These are phyloP conservation scores for Penicillium sp. DNA, from an alignment of 2,329 filamentous ascomycete species.

Conservation along the genomic window DNA sequence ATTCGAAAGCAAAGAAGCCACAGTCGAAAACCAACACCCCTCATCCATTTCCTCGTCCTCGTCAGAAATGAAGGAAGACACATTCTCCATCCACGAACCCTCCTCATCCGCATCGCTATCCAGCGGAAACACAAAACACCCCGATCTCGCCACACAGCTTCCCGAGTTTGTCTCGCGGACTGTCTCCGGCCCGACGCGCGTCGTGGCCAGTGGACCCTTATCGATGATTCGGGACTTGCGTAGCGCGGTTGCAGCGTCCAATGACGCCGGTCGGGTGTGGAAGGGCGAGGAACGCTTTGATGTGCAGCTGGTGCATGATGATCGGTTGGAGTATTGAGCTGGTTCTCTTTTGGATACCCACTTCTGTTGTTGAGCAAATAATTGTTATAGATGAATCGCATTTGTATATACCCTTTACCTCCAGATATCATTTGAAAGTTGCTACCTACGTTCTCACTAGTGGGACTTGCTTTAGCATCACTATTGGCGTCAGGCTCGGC, in stretches of 20 bases:
- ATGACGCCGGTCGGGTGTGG: constrained; percentile 61
- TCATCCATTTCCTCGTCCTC: neutral
- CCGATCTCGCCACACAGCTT: constrained; percentile 53
- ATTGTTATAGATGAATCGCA: too few species aligned
- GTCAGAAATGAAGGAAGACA: neutral
- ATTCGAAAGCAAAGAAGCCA: neutral
- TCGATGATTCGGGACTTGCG: constrained; percentile 53
- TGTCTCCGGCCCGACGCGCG: constrained; percentile 54
- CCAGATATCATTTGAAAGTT: too few species aligned
- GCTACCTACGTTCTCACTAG: too few species aligned
- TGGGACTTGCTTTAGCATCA: too few species aligned
- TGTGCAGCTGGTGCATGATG: constrained; percentile 64
- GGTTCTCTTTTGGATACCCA: neutral
- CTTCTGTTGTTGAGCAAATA: too few species aligned
- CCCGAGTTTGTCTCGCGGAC: constrained; percentile 52
- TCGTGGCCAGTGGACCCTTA: constrained; percentile 66
- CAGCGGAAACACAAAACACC: constrained; percentile 22
- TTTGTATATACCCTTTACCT: too few species aligned
- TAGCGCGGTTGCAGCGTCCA: constrained; percentile 50
- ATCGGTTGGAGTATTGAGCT: constrained; percentile 53
- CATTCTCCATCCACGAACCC: constrained; percentile 21
- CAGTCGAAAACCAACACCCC: neutral
- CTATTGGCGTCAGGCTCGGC: too few species aligned
- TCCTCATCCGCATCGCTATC: constrained; percentile 3
- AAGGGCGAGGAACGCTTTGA: constrained; percentile 61